Evolutionary conservation across 176 grass and related monocot genomes (phyloP).

Genomic region (Miscanthus lutarioriparius): DNA sequence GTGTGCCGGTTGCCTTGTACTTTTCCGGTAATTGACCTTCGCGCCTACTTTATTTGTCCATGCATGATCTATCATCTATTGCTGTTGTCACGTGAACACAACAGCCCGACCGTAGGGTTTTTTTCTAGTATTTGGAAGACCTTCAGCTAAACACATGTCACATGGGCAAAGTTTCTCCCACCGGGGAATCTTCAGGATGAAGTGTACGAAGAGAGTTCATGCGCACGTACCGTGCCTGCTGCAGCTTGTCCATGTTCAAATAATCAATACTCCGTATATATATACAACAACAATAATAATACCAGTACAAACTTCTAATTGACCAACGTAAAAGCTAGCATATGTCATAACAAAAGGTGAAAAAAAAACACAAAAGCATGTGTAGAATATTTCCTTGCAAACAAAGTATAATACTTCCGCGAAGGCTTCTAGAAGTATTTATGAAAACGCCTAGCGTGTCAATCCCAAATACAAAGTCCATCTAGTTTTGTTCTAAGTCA

Average conservation of each 20-base stretch:
- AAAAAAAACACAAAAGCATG: neutral
- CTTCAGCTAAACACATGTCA: neutral
- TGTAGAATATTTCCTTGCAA: neutral
- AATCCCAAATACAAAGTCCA: no score
- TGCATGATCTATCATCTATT: neutral
- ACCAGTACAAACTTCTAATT: neutral
- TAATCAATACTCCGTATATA: neutral
- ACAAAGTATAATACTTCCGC: neutral
- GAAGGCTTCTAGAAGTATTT: neutral
- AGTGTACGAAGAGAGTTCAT: neutral
- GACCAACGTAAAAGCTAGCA: neutral
- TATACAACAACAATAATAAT: neutral
- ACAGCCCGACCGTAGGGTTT: neutral
- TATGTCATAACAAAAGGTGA: neutral
- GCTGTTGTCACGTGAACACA: neutral
- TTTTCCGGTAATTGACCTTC: conserved; percentile 1
- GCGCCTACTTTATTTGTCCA: neutral
- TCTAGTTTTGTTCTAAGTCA: no score
- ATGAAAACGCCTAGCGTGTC: no score
- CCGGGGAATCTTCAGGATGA: conserved; percentile 4
- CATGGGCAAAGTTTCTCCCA: neutral
- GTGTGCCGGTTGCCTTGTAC: conserved; percentile 33
- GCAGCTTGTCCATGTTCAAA: neutral
- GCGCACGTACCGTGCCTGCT: neutral
- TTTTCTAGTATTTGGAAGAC: neutral